Evolutionary conservation across 108 stramenopile species (phyloP), one percentile per base, ranked within the genome.

Genomic region (Phaeodactylum tricornutum): DNA sequence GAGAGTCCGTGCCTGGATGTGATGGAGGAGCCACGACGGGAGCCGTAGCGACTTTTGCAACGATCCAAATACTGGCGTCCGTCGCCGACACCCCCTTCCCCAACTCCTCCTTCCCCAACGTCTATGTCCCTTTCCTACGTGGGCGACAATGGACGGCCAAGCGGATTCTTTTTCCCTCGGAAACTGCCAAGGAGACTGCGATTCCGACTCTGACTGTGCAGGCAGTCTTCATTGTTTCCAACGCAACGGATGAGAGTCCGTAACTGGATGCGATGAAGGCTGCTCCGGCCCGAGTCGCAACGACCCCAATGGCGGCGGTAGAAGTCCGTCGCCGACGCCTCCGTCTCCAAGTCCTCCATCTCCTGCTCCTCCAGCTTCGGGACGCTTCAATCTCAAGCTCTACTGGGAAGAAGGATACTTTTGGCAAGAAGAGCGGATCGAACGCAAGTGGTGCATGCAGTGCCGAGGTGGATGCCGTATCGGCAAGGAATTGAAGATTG

Each of bases 341-440:
- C n/a, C n/a, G n/a, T n/a, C n/a, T n/a, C n/a, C n/a, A n/a, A n/a
- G n/a, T n/a, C n/a, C n/a, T n/a, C n/a, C n/a, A n/a, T n/a, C n/a
- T n/a, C n/a, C n/a, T n/a, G n/a, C n/a, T n/a, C n/a, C n/a, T n/a
- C n/a, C n/a, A n/a, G n/a, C n/a, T n/a, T n/a, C n/a, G n/a, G n/a
- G n/a, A n/a, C n/a, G n/a, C n/a, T n/a, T n/a, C n/a, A n/a, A n/a
- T n/a, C 21, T 45, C 19, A 45, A 45, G 44, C 20, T 45, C 2
- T 45, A 45, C 17, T 45, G 44, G 44, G 24, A 45, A 20, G 24
- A 23, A 26, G 44, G 64, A n/a, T 74, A 74, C 55, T 59, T 34
- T 15, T 79, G 77, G 77, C 77, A 79, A 68, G 72, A 74, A 21
- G 68, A 64, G 44, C 43, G 29, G 9, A 31, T 59, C 19, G 72